Percentiles rank a stretch among this genome's conserved stretches.
Evolutionary conservation across 2,329 filamentous ascomycete species (phyloP).

Genomic region (Tolypocladium paradoxum): DNA sequence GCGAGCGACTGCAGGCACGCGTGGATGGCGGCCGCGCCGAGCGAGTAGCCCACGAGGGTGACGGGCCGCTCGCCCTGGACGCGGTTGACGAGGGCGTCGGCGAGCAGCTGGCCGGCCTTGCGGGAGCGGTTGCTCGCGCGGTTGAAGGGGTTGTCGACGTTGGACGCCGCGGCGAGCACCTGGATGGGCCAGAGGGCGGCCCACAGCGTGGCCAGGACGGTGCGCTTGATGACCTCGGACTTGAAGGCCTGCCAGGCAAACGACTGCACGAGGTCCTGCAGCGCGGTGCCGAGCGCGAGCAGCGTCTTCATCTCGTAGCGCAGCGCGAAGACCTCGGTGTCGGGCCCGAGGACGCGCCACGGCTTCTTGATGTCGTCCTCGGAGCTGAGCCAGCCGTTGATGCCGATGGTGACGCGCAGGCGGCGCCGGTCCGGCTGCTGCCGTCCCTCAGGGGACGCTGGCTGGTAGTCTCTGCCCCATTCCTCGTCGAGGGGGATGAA

Average conservation of each 20-base stretch:
- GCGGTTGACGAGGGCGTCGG: slow-evolving; percentile 71
- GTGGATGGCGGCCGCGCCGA: slow-evolving; percentile 75
- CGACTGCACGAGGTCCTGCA: slow-evolving; percentile 60
- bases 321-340: slow-evolving; percentile 73
- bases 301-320: slow-evolving; percentile 74
- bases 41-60: slow-evolving; percentile 69
- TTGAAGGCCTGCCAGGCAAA: slow-evolving; percentile 68
- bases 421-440: slow-evolving; percentile 29
- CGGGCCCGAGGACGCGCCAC: slow-evolving; percentile 62
- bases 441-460: slow-evolving; percentile 3
- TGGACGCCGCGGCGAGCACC: slow-evolving; percentile 53
- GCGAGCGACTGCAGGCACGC: slow-evolving; percentile 69
- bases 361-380: slow-evolving; percentile 68
- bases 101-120: slow-evolving; percentile 69
- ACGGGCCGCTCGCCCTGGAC: slow-evolving; percentile 75
- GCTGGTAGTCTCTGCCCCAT: slow-evolving; percentile 17
- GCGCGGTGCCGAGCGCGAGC: slow-evolving; percentile 62
- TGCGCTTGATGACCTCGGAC: slow-evolving; percentile 62
- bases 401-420: slow-evolving; percentile 71
- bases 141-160: slow-evolving; percentile 74
- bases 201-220: slow-evolving; percentile 56
- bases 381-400: slow-evolving; percentile 75
- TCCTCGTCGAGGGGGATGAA: slow-evolving; percentile 62
- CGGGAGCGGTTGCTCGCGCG: slow-evolving; percentile 67
- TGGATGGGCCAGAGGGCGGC: slow-evolving; percentile 61